phyloP scores from a whole-genome alignment of 441 rosid species.

The Erodium trifolium region DNA sequence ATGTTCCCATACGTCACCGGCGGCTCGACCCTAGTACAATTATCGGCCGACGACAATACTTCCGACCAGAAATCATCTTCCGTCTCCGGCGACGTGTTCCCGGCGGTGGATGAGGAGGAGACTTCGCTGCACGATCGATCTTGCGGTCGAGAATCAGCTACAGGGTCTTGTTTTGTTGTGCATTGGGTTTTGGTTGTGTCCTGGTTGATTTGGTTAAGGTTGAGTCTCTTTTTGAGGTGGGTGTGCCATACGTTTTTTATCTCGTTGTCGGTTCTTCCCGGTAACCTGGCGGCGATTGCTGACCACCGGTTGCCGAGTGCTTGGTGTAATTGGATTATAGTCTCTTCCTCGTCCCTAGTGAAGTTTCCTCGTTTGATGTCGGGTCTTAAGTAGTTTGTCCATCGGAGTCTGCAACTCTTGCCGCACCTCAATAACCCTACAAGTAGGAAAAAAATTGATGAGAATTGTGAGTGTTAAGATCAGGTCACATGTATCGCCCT shows the following conservation, averaged over 20 bases:
- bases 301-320: conserved; percentile 44
- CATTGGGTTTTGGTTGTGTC: background rate
- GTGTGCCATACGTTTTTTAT: conserved; percentile 46
- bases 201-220: background rate
- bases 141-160: background rate
- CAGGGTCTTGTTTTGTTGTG: background rate
- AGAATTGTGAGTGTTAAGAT: no score
- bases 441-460: no score
- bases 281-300: conserved; percentile 49
- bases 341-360: conserved; percentile 27
- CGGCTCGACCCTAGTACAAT: background rate
- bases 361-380: conserved; percentile 33
- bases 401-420: conserved; percentile 27
- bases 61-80: conserved; percentile 45
- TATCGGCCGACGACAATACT: conserved; percentile 28
- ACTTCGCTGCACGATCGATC: conserved; percentile 15
- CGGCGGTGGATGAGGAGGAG: conserved; percentile 26
- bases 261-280: conserved; percentile 25
- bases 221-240: conserved; percentile 38
- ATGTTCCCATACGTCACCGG: background rate
- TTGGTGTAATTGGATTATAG: conserved; percentile 24
- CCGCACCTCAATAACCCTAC: conserved; percentile 9
- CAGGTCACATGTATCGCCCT: no score
- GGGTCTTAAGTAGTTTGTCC: conserved; percentile 32
- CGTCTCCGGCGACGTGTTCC: background rate